Evolutionary conservation across 371 early-diverging fungal genomes (phyloP), one percentile per base, ranked within the genome.

Genomic region (Encephalitozoon intestinalis): DNA sequence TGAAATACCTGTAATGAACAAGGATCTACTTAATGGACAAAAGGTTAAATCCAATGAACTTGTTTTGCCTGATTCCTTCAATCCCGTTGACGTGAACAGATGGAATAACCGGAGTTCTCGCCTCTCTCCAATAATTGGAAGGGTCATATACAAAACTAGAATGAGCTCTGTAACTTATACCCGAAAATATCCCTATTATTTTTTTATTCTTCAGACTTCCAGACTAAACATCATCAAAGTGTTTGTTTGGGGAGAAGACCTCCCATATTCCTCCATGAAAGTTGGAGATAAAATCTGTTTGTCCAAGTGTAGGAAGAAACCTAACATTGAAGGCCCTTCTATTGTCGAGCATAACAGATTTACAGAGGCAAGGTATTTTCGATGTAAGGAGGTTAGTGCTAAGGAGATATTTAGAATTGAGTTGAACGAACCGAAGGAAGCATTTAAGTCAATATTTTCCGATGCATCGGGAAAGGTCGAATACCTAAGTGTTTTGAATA

Each of bases 171-270:
- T 46, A 21, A 63, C 41, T 3, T 26, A 63, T 39, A 23, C 63
- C 5, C 15, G 23, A 23, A 39, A 18, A 11, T 49, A 41, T 39
- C 67, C 67, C 31, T 46, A 69, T 3, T 79, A 78, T 67, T 81
- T 81, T 40, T 79, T 82, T 46, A 65, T 75, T 58, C 70, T 83
- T 39, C 46, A 79, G 11, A 39, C 64, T 8, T 69, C 73, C 25
- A 15, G 26, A 26, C 6, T 69, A 28, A 67, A 77, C 5, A 18
- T 71, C n/a, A 25, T 78, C 23, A 83, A 83, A 46, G 74, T 75
- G 21, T 72, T 77, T 51, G 75, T 83, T 31, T 83, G 84, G 84
- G 75, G 72, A 49, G 67, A 71, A 23, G 67, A 71, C 52, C 65
- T 81, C n/a, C 50, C 67, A 43, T 83, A 75, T 71, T 78, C 76